A percentile compares a stretch with the other conserved stretches of the same genome.
These are phyloP conservation scores for Dictyostelium purpureum DNA, from an alignment of 78 protist genomes.

Conservation along the genomic window DNA sequence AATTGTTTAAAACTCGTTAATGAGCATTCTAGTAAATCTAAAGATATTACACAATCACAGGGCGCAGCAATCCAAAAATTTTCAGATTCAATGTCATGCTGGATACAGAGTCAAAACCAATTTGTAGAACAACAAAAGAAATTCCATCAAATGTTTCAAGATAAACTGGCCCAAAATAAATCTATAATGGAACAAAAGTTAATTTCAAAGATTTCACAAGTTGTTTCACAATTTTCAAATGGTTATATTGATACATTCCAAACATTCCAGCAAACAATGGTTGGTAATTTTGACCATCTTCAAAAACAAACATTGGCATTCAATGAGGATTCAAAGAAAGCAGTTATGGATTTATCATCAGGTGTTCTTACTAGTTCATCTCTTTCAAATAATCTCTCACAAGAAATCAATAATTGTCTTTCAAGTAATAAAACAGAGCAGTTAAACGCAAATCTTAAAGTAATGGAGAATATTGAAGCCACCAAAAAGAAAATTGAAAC, in stretches of 20 bases:
- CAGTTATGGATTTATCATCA: background rate
- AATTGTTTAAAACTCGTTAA: background rate
- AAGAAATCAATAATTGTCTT: too few relatives aligned
- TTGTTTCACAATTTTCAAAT: slow-evolving; percentile 3
- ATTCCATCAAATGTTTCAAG: background rate
- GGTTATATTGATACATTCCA: background rate
- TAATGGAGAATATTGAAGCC: background rate
- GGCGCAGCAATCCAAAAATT: background rate
- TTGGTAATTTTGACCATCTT: background rate
- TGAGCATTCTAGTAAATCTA: background rate
- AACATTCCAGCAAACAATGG: background rate
- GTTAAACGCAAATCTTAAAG: background rate
- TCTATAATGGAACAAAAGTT: slow-evolving; percentile 19
- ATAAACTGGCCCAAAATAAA: background rate
- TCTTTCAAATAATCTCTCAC: background rate
- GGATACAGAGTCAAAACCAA: background rate
- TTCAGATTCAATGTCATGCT: background rate
- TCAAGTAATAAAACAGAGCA: background rate
- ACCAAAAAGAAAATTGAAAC: slow-evolving; percentile 4
- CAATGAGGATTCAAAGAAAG: background rate
- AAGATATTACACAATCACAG: background rate
- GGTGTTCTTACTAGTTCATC: background rate
- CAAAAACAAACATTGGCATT: background rate
- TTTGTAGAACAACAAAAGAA: background rate
- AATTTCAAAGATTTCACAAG: background rate